A percentile compares a stretch with the other conserved stretches of the same genome.
Evolutionary conservation across 176 grass and related monocot species (phyloP).

Genomic region (Neostapfia colusana): DNA sequence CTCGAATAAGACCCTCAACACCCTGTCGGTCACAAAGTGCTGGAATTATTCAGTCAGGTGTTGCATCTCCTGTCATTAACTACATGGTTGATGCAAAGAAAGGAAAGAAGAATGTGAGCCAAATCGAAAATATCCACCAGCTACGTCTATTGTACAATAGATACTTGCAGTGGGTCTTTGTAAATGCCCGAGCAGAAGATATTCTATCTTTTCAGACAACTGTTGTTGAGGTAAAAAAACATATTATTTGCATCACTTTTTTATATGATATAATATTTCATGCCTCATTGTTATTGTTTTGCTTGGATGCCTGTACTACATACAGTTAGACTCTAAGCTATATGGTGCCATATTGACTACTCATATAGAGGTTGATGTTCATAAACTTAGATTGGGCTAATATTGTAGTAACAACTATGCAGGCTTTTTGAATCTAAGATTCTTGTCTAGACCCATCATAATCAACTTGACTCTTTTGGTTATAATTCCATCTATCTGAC

Average conservation of each 20-base stretch:
- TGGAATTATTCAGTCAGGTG: slow-evolving; percentile 40
- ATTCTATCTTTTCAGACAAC: slow-evolving; percentile 60
- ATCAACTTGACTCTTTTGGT: background rate
- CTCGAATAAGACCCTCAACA: slow-evolving; percentile 62
- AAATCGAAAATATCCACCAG: slow-evolving; percentile 76
- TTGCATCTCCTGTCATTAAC: slow-evolving; percentile 38
- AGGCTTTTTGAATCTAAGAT: background rate
- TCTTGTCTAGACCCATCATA: background rate
- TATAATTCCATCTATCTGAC: background rate
- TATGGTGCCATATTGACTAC: background rate
- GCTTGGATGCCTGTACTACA: background rate
- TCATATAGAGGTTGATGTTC: background rate
- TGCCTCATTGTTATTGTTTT: background rate
- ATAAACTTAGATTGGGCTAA: background rate
- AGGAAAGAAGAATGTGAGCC: slow-evolving; percentile 68
- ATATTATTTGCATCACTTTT: background rate
- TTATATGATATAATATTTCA: background rate
- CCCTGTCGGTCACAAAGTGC: slow-evolving; percentile 57
- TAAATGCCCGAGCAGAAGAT: slow-evolving; percentile 58
- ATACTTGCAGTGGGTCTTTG: slow-evolving; percentile 73
- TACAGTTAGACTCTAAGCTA: background rate
- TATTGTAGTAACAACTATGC: background rate
- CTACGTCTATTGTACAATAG: slow-evolving; percentile 65
- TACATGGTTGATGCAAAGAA: slow-evolving; percentile 60
- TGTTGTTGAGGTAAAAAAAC: slow-evolving; percentile 58